Evolutionary conservation across 1,139 yeast genomes (phyloP).

Genomic region (Diutina scorzettiae): DNA sequence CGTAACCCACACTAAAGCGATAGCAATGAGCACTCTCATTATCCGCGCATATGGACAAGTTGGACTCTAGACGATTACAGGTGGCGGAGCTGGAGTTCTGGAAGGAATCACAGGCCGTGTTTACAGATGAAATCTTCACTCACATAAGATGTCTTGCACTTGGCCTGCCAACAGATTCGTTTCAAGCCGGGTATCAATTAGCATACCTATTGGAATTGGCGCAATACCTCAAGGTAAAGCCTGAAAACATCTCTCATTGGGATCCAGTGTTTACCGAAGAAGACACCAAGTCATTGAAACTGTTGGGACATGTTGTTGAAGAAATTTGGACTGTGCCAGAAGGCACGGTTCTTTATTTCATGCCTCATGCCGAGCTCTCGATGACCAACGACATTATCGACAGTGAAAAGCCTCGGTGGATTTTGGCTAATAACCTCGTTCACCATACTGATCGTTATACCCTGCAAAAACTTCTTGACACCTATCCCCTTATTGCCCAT

Average conservation of each 20-base stretch:
- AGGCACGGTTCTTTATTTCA: neutral
- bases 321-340: neutral
- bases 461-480: neutral
- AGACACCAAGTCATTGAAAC: neutral
- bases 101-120: neutral
- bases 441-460: conserved; percentile 2
- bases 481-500: conserved; percentile 2
- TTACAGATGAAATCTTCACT: neutral
- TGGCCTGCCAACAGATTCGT: neutral
- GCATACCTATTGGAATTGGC: neutral
- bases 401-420: neutral
- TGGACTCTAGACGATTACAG: neutral
- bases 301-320: neutral
- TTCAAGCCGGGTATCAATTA: conserved; percentile 1
- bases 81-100: neutral
- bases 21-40: neutral
- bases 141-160: conserved; percentile 2
- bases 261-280: conserved; percentile 1
- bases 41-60: neutral
- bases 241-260: neutral
- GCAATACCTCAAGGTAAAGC: neutral
- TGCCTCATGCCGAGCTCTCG: conserved; percentile 4
- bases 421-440: neutral
- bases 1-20: neutral
- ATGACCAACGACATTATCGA: neutral